Percentiles rank a stretch among this genome's conserved stretches.
Conservation (phyloP, 345 rosid species). For the Eucalyptus albens region DNA sequence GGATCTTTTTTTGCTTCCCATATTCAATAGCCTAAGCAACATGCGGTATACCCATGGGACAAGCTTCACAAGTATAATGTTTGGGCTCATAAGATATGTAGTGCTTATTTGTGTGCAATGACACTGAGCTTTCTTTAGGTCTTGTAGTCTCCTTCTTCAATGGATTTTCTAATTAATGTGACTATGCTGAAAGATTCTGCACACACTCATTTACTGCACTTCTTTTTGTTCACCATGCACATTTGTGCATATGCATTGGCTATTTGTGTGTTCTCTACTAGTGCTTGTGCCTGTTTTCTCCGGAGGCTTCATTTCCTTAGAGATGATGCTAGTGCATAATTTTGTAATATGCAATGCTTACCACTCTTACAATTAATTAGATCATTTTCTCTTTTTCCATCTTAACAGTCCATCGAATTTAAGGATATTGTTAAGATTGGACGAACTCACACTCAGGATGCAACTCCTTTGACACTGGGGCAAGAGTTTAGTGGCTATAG, state of each 20-base stretch:
- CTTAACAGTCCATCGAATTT: conserved; percentile 57
- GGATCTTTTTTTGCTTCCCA: neutral
- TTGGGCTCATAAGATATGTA: neutral
- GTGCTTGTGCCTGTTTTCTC: neutral
- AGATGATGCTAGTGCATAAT: neutral
- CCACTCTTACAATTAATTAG: neutral
- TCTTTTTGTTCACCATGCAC: neutral
- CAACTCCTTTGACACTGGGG: conserved; percentile 95
- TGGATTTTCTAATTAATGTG: neutral
- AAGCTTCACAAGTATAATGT: neutral
- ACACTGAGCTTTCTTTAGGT: neutral
- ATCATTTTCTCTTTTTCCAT: neutral
- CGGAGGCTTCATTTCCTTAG: neutral
- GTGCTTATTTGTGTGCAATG: neutral
- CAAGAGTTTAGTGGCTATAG: conserved; percentile 98
- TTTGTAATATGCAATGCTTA: neutral
- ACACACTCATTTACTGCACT: neutral
- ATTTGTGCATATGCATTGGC: neutral
- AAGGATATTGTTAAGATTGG: conserved; percentile 92
- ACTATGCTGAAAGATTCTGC: neutral
- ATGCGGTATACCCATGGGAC: neutral
- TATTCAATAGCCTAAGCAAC: neutral
- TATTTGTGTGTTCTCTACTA: neutral
- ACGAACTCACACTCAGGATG: conserved; percentile 97
- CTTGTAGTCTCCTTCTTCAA: neutral